phyloP scores from a whole-genome alignment of 2,329 filamentous ascomycete species.

The Colletotrichum gigasporum region DNA sequence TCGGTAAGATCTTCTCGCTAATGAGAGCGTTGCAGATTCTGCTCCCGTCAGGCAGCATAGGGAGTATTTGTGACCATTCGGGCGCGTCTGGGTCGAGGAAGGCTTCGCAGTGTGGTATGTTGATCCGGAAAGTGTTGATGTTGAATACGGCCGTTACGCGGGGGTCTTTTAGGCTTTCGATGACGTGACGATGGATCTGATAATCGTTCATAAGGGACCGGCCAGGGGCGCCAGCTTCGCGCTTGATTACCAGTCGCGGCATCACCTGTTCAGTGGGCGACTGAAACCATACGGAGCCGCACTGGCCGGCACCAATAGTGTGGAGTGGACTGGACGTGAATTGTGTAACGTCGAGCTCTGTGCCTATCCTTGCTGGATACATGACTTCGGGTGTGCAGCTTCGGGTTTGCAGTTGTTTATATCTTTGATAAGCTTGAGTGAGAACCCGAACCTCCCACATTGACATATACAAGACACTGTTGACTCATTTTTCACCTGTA shows the following conservation, averaged over 20 bases:
- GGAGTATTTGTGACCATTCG: slow-evolving; percentile 34
- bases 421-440: too few relatives aligned
- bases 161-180: not conserved
- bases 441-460: too few relatives aligned
- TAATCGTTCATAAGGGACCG: slow-evolving; percentile 32
- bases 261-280: too few relatives aligned
- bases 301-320: slow-evolving; percentile 12
- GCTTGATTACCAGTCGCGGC: slow-evolving; percentile 26
- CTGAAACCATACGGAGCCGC: slow-evolving; percentile 26
- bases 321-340: too few relatives aligned
- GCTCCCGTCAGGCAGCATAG: slow-evolving; percentile 33
- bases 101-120: not conserved
- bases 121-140: not conserved
- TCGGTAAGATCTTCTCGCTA: slow-evolving; percentile 40
- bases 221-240: slow-evolving; percentile 31
- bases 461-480: too few relatives aligned
- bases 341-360: too few relatives aligned
- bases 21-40: slow-evolving; percentile 39
- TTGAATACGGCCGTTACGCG: not conserved
- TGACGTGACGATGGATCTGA: slow-evolving; percentile 18
- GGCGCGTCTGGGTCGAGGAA: not conserved
- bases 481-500: too few relatives aligned
- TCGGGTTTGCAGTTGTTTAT: too few relatives aligned
- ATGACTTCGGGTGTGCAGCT: too few relatives aligned
- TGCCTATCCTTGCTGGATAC: too few relatives aligned